These are phyloP conservation scores for Vitis rotundifolia DNA, from an alignment of 164 flowering plant species.

Conservation along the genomic window DNA sequence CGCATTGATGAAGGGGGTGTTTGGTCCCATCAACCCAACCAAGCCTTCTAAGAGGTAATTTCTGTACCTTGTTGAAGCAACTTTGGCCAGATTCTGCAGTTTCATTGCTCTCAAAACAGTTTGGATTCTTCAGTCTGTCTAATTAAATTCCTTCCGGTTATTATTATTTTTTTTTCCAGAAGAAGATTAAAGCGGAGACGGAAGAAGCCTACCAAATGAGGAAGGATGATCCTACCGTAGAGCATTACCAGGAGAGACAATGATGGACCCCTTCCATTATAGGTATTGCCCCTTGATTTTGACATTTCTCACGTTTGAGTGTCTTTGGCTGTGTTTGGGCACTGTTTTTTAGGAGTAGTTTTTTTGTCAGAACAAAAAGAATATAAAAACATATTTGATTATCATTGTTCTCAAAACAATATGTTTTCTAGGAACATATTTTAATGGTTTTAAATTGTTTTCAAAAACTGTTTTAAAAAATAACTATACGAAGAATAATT, in stretches of 20 bases:
- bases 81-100: neutral
- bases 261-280: neutral
- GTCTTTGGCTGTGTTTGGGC: neutral
- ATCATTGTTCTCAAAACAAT: too few species aligned
- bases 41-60: constrained; percentile 55
- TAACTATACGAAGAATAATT: too few species aligned
- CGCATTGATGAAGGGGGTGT: constrained; percentile 70
- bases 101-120: neutral
- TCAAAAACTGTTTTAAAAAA: too few species aligned
- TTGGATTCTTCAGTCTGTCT: neutral
- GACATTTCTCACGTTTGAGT: neutral
- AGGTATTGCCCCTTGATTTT: neutral
- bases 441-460: too few species aligned
- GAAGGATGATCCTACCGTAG: too few species aligned
- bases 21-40: constrained; percentile 28
- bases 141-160: neutral
- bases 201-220: constrained; percentile 25
- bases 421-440: too few species aligned
- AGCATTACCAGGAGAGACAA: neutral
- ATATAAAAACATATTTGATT: too few species aligned
- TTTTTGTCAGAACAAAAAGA: too few species aligned
- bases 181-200: constrained; percentile 25
- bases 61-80: neutral
- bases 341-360: neutral
- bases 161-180: constrained; percentile 17